Base-by-base conservation (phyloP, 768 basidiomycete genomes). In the Leccinum subgranulosum region DNA sequence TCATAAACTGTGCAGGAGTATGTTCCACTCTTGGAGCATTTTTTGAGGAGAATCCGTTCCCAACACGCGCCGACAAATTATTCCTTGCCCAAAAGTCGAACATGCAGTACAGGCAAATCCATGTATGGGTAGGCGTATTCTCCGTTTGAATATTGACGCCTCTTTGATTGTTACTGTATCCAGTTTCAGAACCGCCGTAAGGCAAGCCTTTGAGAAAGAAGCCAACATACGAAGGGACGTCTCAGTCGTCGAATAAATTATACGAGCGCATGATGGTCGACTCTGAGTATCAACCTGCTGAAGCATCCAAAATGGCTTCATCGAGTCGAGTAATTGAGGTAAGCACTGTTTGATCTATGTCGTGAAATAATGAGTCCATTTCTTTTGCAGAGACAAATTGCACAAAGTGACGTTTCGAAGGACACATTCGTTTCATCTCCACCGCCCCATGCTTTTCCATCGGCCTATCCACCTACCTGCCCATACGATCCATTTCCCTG, bases 401-500 rank as follows among this genome's bases (percentile, higher is more conserved):
- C 8, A 21, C 36, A 1, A 12, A 5, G 27, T 12, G 8, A 36
- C 0, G 0, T 17, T 4, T 23, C 9, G 0, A 31, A 46, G 17
- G 23, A 58, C 3, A 19, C 6, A 0, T 53, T 65, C 12, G 0
- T 6, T 1, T 52, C 43, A 4, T 12, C 49, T 27, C n/a, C 65
- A 1, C 66, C 65, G 7, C 39, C 27, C 1, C 66, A 66, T 15
- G 60, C 58, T 0, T 66, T 67, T 46, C 65, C 65, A 0, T 61
- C 60, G 0, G 1, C 29, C 8, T 66, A 66, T 36, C 65, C 65
- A 8, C 56, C 60, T 0, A 50, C 3, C 2, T 67, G 66, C 21
- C 10, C 6, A 45, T 55, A 67, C 6, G 57, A 66, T 28, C 65
- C 65, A 12, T 66, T 66, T 4, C 66, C 57, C 0, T 62, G 60